A percentile compares a stretch with the other conserved stretches of the same genome.
Conservation (phyloP, 805 yeast genomes). For the Hanseniaspora lachancei region DNA sequence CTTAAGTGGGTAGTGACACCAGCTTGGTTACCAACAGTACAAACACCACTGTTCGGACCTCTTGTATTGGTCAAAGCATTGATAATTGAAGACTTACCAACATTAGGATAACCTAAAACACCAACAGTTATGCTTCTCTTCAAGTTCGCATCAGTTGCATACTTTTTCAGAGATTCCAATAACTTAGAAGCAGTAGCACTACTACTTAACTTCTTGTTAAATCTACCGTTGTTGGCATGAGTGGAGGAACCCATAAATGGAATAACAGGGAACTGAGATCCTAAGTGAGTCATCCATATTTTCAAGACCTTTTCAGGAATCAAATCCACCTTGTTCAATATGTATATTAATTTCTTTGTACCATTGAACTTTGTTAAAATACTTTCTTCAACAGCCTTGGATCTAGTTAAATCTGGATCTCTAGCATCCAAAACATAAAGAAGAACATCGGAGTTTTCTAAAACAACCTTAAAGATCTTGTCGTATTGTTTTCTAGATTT, state of each 20-base stretch:
- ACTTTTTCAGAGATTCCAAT: constrained; percentile 70
- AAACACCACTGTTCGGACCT: constrained; percentile 51
- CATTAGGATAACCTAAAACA: constrained; percentile 94
- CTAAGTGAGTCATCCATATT: constrained; percentile 70
- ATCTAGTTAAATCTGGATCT: constrained; percentile 91
- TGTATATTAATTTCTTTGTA: constrained; percentile 65
- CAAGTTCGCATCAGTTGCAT: constrained; percentile 68
- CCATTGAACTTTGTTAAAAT: constrained; percentile 50
- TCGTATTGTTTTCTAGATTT: constrained; percentile 84
- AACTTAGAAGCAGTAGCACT: constrained; percentile 60
- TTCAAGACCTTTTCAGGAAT: constrained; percentile 74
- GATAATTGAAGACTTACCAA: constrained; percentile 89
- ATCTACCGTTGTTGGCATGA: constrained; percentile 53
- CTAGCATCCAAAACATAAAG: constrained; percentile 93
- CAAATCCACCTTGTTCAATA: constrained; percentile 84
- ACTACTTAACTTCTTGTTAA: constrained; percentile 61
- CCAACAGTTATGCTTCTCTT: constrained; percentile 88
- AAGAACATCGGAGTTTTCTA: constrained; percentile 82
- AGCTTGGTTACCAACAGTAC: constrained; percentile 96
- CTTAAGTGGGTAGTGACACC: constrained; percentile 90
- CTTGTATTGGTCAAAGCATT: constrained; percentile 78
- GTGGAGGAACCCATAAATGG: constrained; percentile 74
- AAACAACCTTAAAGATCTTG: constrained; percentile 83
- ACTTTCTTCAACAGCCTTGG: constrained; percentile 80
- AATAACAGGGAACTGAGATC: constrained; percentile 77